These are phyloP conservation scores for Hibiscus trionum DNA, from an alignment of 345 rosid species.

Conservation along the genomic window DNA sequence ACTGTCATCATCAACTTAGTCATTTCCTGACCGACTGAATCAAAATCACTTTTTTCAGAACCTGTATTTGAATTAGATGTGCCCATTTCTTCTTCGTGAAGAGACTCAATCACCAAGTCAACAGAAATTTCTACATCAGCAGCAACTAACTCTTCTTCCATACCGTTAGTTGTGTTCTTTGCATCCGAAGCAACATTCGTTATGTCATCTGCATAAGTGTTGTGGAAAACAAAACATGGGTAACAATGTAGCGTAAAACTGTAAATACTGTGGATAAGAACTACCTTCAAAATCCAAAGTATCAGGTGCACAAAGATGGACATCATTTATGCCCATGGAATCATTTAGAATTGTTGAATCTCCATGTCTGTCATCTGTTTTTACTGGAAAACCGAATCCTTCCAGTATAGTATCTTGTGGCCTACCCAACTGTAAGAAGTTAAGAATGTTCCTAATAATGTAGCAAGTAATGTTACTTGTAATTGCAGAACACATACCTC, in stretches of 20 bases:
- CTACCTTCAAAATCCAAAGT: slow-evolving; percentile 58
- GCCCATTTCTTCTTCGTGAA: slow-evolving; percentile 25
- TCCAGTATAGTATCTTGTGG: slow-evolving; percentile 27
- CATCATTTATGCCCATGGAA: slow-evolving; percentile 18
- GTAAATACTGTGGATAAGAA: slow-evolving; percentile 8
- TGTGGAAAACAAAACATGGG: not conserved
- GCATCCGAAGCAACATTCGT: slow-evolving; percentile 23
- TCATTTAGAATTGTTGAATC: slow-evolving; percentile 24
- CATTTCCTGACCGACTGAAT: slow-evolving; percentile 51
- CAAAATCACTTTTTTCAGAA: slow-evolving; percentile 39
- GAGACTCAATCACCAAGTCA: not conserved
- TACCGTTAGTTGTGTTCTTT: slow-evolving; percentile 14
- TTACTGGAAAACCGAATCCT: slow-evolving; percentile 9
- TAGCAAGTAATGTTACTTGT: not conserved
- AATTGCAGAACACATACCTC: slow-evolving; percentile 8
- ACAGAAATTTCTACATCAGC: slow-evolving; percentile 19
- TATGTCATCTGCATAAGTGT: slow-evolving; percentile 32
- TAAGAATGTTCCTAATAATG: slow-evolving; percentile 22
- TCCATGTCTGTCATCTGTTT: slow-evolving; percentile 23
- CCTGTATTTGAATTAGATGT: slow-evolving; percentile 28
- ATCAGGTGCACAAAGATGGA: slow-evolving; percentile 52
- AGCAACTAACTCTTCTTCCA: slow-evolving; percentile 26
- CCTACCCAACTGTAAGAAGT: slow-evolving; percentile 53
- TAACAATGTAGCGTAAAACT: slow-evolving; percentile 5
- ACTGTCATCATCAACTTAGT: slow-evolving; percentile 71